Evolutionary conservation across 306 rosid genomes (phyloP).

Genomic region (Sphenostylis stenocarpa): DNA sequence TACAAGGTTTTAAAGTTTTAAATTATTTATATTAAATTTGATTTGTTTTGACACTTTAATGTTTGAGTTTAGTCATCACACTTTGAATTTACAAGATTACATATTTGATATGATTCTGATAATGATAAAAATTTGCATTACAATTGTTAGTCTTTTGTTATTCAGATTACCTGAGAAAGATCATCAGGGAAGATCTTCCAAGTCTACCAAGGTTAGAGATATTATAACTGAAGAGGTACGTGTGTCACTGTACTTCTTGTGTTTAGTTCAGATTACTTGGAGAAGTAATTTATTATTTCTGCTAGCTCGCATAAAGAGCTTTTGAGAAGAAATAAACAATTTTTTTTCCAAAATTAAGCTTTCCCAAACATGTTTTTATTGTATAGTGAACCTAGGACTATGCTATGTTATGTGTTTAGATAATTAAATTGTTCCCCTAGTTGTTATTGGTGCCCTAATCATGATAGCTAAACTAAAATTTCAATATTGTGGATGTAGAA

Average conservation of each 20-base stretch:
- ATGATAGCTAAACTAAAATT: conserved; percentile 36
- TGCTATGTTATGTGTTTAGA: not conserved
- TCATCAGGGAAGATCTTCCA: conserved; percentile 98
- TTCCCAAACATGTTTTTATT: not conserved
- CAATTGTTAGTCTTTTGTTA: not conserved
- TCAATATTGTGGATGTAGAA: conserved; percentile 52
- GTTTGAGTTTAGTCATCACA: no score
- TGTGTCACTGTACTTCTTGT: not conserved
- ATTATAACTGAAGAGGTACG: conserved; percentile 99
- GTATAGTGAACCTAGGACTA: not conserved
- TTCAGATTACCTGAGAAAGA: conserved; percentile 95
- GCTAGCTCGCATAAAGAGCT: not conserved
- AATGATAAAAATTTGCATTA: no score
- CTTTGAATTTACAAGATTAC: no score
- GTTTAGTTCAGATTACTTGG: not conserved
- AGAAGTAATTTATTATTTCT: not conserved
- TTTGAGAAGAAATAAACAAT: not conserved
- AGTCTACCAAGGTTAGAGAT: conserved; percentile 97
- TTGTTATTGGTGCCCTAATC: not conserved
- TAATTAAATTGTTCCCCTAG: not conserved
- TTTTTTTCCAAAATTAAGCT: not conserved
- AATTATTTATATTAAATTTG: no score
- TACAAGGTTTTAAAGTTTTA: no score
- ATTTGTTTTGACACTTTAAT: no score
- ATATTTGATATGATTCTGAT: no score